Percentiles rank a stretch among this genome's conserved stretches.
These are phyloP conservation scores for Macaranga tanarius DNA, from an alignment of 441 rosid species.

Conservation along the genomic window DNA sequence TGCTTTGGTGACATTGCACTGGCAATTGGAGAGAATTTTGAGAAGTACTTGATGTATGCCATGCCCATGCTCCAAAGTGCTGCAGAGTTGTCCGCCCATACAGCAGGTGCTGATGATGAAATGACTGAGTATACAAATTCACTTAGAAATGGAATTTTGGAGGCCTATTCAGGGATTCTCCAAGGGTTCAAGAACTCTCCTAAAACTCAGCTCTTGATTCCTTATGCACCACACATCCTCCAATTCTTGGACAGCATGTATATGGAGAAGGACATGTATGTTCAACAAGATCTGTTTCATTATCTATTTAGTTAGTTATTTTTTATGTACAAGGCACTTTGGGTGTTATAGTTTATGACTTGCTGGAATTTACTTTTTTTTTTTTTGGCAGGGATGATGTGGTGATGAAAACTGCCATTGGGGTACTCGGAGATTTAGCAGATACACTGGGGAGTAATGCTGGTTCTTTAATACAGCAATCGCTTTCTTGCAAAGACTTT, in stretches of 20 bases:
- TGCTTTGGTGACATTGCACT: conserved; percentile 58
- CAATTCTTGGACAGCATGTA: conserved; percentile 58
- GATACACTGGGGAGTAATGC: conserved; percentile 57
- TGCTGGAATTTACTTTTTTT: background rate
- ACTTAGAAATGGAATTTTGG: conserved; percentile 55
- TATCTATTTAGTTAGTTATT: background rate
- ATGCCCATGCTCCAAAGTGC: conserved; percentile 67
- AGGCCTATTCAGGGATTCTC: conserved; percentile 63
- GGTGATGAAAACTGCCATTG: conserved; percentile 57
- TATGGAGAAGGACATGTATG: conserved; percentile 58
- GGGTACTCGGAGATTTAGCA: conserved; percentile 60
- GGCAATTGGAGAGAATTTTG: conserved; percentile 55
- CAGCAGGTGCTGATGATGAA: conserved; percentile 52
- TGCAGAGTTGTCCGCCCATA: conserved; percentile 50
- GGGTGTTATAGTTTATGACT: conserved; percentile 13
- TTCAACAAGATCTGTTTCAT: conserved; percentile 1
- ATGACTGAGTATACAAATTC: conserved; percentile 57
- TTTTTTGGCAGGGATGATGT: conserved; percentile 42
- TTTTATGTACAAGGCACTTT: background rate
- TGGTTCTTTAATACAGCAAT: conserved; percentile 52
- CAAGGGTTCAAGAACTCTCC: conserved; percentile 60
- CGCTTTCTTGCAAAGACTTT: conserved; percentile 52
- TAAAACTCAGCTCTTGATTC: conserved; percentile 53
- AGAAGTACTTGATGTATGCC: conserved; percentile 56
- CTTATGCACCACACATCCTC: conserved; percentile 52